These are phyloP conservation scores for Zea mays DNA, from an alignment of 176 grass and related monocot species.

Conservation along the genomic window Zm-B73-REFERENCE-NAM-5.0 NC_050100.1:80032001-80032500, in stretches of 20 bases:
- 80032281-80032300: not conserved
- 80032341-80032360: not conserved
- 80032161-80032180: not conserved
- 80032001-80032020: constrained; percentile 1
- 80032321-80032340: constrained; percentile 8
- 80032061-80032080: constrained; percentile 15
- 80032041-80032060: not conserved
- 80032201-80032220: not conserved
- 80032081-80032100: constrained; percentile 9
- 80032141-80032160: not conserved
- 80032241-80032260: not conserved
- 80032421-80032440: not conserved
- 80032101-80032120: constrained; percentile 1
- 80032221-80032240: not conserved
- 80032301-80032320: constrained; percentile 9
- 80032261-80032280: not conserved
- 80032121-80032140: not conserved
- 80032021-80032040: constrained; percentile 3
- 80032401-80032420: not conserved
- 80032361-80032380: not conserved
- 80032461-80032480: not conserved
- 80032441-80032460: not conserved
- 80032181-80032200: not conserved
- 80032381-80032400: not conserved
- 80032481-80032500: not conserved